Conservation (phyloP, 139 green algal species). For the Astrephomene gubernaculifera region DNA sequence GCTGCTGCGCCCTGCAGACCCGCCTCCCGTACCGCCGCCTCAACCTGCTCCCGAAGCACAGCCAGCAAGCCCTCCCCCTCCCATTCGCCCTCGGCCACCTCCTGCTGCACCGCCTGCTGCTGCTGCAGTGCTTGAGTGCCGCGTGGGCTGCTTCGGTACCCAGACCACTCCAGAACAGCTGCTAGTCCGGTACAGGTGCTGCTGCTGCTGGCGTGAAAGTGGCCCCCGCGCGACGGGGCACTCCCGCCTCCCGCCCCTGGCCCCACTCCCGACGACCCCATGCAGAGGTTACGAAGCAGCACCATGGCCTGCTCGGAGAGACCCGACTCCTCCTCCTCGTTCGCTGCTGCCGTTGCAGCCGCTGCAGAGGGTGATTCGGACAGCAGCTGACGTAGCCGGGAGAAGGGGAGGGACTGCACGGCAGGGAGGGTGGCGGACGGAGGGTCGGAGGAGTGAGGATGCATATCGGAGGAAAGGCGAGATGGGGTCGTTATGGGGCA, state of each 20-base stretch:
- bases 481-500: conserved; percentile 23
- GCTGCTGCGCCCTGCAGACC: neutral
- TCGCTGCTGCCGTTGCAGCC: too few species aligned
- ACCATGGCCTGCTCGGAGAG: conserved; percentile 67
- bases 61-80: neutral
- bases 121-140: neutral
- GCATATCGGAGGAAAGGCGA: neutral
- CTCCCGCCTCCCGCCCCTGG: conserved; percentile 44
- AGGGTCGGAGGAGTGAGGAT: neutral
- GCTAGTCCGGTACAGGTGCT: neutral
- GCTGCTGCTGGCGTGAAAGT: neutral
- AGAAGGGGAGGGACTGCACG: conserved; percentile 68
- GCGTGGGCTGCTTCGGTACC: neutral
- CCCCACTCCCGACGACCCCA: conserved; percentile 38
- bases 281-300: conserved; percentile 64
- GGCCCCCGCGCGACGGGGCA: neutral
- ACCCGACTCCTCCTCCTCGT: too few species aligned
- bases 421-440: neutral
- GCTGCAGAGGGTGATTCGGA: too few species aligned
- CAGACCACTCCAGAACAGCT: neutral
- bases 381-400: conserved; percentile 63
- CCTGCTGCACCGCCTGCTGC: neutral
- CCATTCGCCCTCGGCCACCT: neutral
- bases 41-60: conserved; percentile 7
- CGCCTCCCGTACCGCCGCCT: neutral